Base-by-base conservation (phyloP, 2,329 filamentous ascomycete species). In the Pezicula radicicola region DNA sequence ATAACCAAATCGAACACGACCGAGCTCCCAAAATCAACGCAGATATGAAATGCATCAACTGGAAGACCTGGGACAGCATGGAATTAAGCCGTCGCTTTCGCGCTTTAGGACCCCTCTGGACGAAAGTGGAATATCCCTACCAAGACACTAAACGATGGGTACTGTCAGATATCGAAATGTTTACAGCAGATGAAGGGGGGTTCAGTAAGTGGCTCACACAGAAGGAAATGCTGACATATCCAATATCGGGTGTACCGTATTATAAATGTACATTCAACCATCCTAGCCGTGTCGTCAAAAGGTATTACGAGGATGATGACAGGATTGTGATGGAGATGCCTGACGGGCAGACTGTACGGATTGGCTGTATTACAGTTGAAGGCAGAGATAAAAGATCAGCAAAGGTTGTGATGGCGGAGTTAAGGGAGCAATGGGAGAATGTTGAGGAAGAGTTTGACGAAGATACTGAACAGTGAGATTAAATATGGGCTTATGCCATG, bases 11-110 rank as follows among this genome's bases (percentile, higher is more conserved):
- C 12, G 43, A 61, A 15, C 55, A 73, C 16, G 67, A 63, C 6
- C 79, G 87, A 62, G 93, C 93, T 1, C 81, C 83, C 1, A 96
- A 96, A 65, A 81, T 96, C 54, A 81, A 71, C 1, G 80, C 85
- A 50, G 70, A 76, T 6, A 83, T 93, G 60, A 72, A 75, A 2
- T 78, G 83, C 53, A 70, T 96, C 7, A 70, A 84, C 55, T 90
- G 86, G 78, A 43, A 58, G 1, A 67, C 62, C 3, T 83, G 81
- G 75, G 71, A 72, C 1, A 70, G 75, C n/a, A 68, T 73, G 3
- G 75, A 81, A 1, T 76, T 92, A 15, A 64, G 72, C 6, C 74
- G 78, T 5, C 76, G 80, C 5, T 72, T 80, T 47, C 75, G 78
- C 8, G 84, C 86, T 0, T 71, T 93, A 13, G 85, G 84, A 0